phyloP scores from a whole-genome alignment of 2,329 filamentous ascomycete genomes.

The Aspergillus fructus region DNA sequence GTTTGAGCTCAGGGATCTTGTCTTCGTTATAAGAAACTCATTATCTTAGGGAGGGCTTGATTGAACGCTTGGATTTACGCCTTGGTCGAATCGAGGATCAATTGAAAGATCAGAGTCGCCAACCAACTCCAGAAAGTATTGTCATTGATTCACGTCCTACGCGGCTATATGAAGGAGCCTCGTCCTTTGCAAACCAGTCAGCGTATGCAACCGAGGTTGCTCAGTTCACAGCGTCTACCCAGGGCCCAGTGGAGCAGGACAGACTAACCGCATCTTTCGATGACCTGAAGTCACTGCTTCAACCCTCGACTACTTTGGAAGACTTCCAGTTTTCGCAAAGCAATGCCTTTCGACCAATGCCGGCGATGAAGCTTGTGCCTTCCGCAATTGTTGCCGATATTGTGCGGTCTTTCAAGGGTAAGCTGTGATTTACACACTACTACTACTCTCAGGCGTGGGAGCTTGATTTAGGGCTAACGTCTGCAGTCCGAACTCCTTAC shows the following conservation, averaged over 20 bases:
- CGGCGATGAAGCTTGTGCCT: not conserved
- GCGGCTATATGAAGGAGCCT: constrained; percentile 13
- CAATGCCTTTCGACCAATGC: not conserved
- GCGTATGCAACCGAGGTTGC: constrained; percentile 15
- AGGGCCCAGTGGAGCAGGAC: not conserved
- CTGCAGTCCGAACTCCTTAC: constrained; percentile 15
- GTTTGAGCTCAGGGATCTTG: not conserved
- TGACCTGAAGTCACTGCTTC: constrained; percentile 13
- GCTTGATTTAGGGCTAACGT: not conserved
- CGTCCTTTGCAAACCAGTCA: constrained; percentile 19
- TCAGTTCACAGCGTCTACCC: constrained; percentile 6
- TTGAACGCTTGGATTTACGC: constrained; percentile 13
- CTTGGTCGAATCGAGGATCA: constrained; percentile 12
- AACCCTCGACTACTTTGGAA: not conserved
- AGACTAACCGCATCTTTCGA: constrained; percentile 11
- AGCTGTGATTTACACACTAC: not conserved
- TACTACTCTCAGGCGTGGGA: too few relatives aligned
- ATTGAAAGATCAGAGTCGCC: not conserved
- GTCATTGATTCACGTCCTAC: not conserved
- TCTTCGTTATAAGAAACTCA: not conserved
- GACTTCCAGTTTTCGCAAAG: not conserved
- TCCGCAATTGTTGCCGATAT: not conserved
- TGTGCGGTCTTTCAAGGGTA: constrained; percentile 2
- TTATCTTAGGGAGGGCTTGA: constrained; percentile 9
- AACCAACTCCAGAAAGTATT: constrained; percentile 2